phyloP scores from a whole-genome alignment of 306 rosid species.

The Benincasa hispida region DNA sequence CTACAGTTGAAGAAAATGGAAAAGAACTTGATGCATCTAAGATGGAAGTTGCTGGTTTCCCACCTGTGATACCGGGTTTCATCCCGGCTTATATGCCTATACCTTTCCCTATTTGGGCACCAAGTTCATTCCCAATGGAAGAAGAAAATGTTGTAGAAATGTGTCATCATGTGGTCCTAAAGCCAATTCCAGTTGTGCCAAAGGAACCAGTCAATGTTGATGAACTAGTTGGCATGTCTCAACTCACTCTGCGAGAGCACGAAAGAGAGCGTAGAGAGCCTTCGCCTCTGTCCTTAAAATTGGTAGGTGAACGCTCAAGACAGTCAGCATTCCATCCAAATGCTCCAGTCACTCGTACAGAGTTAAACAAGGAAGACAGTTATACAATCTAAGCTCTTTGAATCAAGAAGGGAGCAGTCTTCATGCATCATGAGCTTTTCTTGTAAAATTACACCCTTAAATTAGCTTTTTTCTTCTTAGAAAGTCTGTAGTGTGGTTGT shows the following conservation, averaged over 20 bases:
- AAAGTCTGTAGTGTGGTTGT: conserved; percentile 21
- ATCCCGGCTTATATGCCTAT: conserved; percentile 47
- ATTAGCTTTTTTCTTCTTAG: conserved; percentile 5
- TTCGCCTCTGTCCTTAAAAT: conserved; percentile 54
- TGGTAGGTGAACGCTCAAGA: conserved; percentile 72
- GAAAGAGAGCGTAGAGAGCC: conserved; percentile 38
- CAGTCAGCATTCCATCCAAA: conserved; percentile 91
- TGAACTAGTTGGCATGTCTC: conserved; percentile 87
- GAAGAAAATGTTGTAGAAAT: conserved; percentile 32
- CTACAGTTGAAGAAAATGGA: conserved; percentile 26
- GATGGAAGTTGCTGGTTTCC: conserved; percentile 26
- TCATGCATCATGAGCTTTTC: conserved; percentile 17
- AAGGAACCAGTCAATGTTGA: conserved; percentile 79
- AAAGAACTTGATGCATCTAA: conserved; percentile 26
- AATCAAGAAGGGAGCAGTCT: conserved; percentile 19
- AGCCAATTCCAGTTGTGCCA: conserved; percentile 59
- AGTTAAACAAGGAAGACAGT: conserved; percentile 48
- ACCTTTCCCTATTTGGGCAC: conserved; percentile 58
- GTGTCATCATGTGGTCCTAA: conserved; percentile 52
- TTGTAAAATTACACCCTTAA: conserved; percentile 5
- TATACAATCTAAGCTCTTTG: conserved; percentile 55
- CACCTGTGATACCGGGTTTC: conserved; percentile 41
- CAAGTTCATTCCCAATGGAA: conserved; percentile 34
- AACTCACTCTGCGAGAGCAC: conserved; percentile 57
- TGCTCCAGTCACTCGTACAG: conserved; percentile 47